phyloP scores from a whole-genome alignment of 164 flowering plant species.

The Kingdonia uniflora region DNA sequence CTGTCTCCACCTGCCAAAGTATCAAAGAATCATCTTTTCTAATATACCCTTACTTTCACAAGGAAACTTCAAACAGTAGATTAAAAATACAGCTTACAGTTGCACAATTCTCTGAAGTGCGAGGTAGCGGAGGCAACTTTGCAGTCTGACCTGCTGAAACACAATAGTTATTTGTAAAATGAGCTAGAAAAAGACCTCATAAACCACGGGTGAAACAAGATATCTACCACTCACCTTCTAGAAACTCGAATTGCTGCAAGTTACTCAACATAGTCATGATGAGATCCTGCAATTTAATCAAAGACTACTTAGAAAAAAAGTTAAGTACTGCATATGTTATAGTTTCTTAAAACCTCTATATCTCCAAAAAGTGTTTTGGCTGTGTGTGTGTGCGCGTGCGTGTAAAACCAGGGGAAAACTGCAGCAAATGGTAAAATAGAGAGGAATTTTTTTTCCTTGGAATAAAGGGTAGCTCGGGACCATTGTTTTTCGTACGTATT shows the following conservation, averaged over 20 bases:
- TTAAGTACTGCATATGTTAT: slow-evolving; percentile 36
- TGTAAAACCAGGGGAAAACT: no score
- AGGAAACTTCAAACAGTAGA: background rate
- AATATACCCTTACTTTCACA: background rate
- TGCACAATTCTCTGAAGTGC: slow-evolving; percentile 57
- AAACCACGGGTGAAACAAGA: background rate
- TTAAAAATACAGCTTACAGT: slow-evolving; percentile 33
- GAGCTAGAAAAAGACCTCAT: background rate
- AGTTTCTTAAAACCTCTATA: no score
- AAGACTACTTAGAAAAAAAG: background rate
- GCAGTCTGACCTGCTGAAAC: slow-evolving; percentile 65
- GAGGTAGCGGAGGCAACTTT: slow-evolving; percentile 52
- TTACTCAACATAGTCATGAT: slow-evolving; percentile 53
- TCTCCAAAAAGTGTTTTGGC: no score
- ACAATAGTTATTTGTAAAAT: slow-evolving; percentile 8
- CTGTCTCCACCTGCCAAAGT: slow-evolving; percentile 47
- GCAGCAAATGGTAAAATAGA: no score
- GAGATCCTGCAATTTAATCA: slow-evolving; percentile 49
- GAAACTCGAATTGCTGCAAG: slow-evolving; percentile 61
- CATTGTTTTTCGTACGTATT: no score
- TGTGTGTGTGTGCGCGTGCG: no score
- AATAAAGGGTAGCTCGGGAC: no score
- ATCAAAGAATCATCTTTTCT: background rate
- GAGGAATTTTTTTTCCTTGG: no score
- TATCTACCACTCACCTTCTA: slow-evolving; percentile 51